phyloP scores from a whole-genome alignment of 1,284 basidiomycete species.

The Fomes fomentarius region DNA sequence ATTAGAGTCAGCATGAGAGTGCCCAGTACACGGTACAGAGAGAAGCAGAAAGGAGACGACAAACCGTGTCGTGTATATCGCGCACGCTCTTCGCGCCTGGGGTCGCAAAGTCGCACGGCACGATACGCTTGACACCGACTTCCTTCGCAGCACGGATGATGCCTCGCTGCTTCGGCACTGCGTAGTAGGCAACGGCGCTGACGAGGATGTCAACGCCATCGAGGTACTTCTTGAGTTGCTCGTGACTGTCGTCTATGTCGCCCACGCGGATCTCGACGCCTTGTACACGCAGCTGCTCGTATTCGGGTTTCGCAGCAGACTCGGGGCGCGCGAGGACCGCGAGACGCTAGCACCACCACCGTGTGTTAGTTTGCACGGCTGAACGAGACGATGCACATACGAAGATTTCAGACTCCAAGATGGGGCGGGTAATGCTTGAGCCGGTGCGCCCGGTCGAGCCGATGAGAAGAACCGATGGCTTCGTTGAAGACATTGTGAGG shows the following conservation, averaged over 20 bases:
- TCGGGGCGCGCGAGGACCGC: constrained; percentile 12
- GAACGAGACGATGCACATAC: too few species aligned
- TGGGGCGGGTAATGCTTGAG: too few species aligned
- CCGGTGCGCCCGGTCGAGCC: too few species aligned
- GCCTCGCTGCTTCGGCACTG: constrained; percentile 13
- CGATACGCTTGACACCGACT: constrained; percentile 22
- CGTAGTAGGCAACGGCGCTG: constrained; percentile 10
- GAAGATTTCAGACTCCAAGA: too few species aligned
- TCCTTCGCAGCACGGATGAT: constrained; percentile 23
- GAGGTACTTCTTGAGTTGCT: constrained; percentile 13
- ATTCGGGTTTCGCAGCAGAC: constrained; percentile 17
- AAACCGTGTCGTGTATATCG: constrained; percentile 5
- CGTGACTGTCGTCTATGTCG: constrained; percentile 17
- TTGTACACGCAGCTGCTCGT: constrained; percentile 1
- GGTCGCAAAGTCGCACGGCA: constrained; percentile 22
- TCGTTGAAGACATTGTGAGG: too few species aligned
- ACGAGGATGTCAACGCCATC: constrained; percentile 22
- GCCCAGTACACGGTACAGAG: too few species aligned
- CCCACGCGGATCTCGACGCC: constrained; percentile 23
- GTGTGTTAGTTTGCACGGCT: too few species aligned
- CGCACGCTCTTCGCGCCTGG: constrained; percentile 15
- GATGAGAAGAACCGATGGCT: too few species aligned
- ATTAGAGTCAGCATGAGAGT: too few species aligned
- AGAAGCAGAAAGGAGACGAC: too few species aligned
- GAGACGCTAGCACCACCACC: constrained; percentile 1